These are phyloP conservation scores for Posidonia oceanica DNA, from an alignment of 116 monocot genomes.

Conservation along the genomic window DNA sequence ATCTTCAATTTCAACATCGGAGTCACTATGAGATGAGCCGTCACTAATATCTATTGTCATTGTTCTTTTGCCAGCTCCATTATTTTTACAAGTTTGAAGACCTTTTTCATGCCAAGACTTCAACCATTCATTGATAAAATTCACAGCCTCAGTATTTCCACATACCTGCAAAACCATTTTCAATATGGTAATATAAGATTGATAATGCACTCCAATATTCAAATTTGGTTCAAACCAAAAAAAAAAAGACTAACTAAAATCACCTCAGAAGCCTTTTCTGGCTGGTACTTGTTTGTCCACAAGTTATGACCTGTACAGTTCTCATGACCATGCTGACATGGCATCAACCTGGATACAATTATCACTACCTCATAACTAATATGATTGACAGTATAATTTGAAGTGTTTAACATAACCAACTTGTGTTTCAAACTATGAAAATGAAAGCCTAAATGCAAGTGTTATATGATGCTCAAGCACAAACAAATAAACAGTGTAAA, in stretches of 20 bases:
- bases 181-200: background rate
- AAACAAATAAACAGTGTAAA: too few species aligned
- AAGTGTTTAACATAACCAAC: background rate
- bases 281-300: slow-evolving; percentile 87
- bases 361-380: background rate
- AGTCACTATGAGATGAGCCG: slow-evolving; percentile 32
- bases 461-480: background rate
- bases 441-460: background rate
- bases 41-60: slow-evolving; percentile 21
- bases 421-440: background rate
- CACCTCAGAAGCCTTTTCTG: slow-evolving; percentile 74
- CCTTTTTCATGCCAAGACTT: slow-evolving; percentile 60
- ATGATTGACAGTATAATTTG: background rate
- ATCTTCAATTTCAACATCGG: slow-evolving; percentile 34
- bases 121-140: slow-evolving; percentile 68
- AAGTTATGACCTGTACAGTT: slow-evolving; percentile 32
- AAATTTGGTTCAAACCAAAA: background rate
- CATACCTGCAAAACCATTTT: slow-evolving; percentile 52
- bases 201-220: slow-evolving; percentile 3
- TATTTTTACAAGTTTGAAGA: slow-evolving; percentile 15
- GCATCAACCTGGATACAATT: background rate
- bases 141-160: slow-evolving; percentile 62
- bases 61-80: slow-evolving; percentile 5
- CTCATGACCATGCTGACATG: slow-evolving; percentile 6
- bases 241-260: background rate